Conservation (phyloP, 1,284 basidiomycete species). For the Ceratobasidium sp. region DNA sequence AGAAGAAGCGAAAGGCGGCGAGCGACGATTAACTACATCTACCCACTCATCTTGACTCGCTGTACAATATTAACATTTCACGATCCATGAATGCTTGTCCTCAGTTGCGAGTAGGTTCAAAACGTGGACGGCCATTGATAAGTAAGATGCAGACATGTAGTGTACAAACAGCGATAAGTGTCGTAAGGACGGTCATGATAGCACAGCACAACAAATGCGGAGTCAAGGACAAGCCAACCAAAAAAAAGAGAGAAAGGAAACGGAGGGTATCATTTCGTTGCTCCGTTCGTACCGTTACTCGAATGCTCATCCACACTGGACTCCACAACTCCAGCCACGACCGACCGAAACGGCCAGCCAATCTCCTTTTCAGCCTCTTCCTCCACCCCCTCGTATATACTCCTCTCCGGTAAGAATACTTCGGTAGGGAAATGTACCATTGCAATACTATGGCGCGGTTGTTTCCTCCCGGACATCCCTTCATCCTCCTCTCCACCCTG, state of each 20-base stretch:
- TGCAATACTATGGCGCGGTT: not conserved
- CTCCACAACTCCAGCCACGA: conserved; percentile 28
- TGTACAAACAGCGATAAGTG: conserved; percentile 39
- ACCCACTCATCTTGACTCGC: not conserved
- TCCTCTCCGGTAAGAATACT: conserved; percentile 26
- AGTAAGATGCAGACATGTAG: conserved; percentile 26
- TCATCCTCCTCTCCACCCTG: conserved; percentile 28
- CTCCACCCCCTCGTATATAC: conserved; percentile 38
- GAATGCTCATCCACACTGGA: not conserved
- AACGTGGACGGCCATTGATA: not conserved
- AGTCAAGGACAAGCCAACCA: not conserved
- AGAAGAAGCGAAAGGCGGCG: conserved; percentile 34
- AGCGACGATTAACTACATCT: conserved; percentile 5
- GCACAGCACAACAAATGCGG: conserved; percentile 17
- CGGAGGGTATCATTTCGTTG: conserved; percentile 1
- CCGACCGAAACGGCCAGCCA: conserved; percentile 33
- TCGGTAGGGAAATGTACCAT: conserved; percentile 27
- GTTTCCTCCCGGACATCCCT: not conserved
- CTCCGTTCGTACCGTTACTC: conserved; percentile 7
- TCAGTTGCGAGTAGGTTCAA: not conserved
- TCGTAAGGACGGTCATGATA: conserved; percentile 29
- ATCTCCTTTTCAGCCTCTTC: conserved; percentile 38
- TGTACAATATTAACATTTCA: not conserved
- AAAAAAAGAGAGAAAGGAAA: conserved; percentile 13
- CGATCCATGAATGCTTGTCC: not conserved